A percentile compares a stretch with the other conserved stretches of the same genome.
Conservation (phyloP, 345 rosid genomes). For the Toxicodendron radicans region DNA sequence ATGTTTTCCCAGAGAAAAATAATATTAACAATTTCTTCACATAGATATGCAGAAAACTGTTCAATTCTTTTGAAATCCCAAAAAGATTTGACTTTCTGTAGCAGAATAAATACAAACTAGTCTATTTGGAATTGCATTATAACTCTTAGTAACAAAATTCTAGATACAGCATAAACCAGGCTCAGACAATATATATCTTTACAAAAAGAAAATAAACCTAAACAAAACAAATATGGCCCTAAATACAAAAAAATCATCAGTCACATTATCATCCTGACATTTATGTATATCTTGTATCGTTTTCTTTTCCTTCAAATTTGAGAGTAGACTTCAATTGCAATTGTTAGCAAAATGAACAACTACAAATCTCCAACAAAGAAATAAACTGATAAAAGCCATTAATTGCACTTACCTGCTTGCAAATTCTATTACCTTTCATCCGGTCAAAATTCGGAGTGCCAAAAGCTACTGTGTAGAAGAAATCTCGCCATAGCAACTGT, state of each 20-base stretch:
- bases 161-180: not conserved
- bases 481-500: conserved; percentile 91
- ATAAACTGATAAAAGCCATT: not conserved
- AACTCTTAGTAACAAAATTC: not conserved
- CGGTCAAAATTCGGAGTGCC: conserved; percentile 85
- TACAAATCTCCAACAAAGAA: not conserved
- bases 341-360: not conserved
- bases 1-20: not conserved
- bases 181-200: not conserved
- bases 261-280: not conserved
- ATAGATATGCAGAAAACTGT: no score
- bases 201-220: not conserved
- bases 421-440: conserved; percentile 79
- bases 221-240: not conserved
- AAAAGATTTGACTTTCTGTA: no score
- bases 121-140: no score
- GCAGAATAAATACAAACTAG: no score
- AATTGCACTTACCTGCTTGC: conserved; percentile 72
- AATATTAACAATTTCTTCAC: not conserved
- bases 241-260: no score
- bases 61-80: no score
- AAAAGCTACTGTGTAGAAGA: conserved; percentile 84
- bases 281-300: not conserved
- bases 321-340: no score
- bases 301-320: not conserved